Conservation (phyloP, 108 stramenopile species). For the Aurantiochytrium sp. region DNA sequence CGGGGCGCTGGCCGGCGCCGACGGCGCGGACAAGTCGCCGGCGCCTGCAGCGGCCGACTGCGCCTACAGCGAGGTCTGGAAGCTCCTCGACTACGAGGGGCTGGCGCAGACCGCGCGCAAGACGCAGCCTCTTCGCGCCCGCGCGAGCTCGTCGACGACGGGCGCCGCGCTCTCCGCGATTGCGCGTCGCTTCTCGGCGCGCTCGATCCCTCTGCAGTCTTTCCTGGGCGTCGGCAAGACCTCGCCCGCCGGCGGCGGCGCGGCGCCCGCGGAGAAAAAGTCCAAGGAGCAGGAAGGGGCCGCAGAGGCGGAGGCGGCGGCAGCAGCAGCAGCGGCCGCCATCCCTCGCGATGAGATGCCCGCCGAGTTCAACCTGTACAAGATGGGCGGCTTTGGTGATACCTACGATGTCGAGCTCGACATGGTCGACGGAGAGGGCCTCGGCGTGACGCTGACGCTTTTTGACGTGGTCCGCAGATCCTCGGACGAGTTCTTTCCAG, state of each 20-base stretch:
- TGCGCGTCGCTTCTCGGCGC: neutral
- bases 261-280: neutral
- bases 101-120: neutral
- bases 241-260: neutral
- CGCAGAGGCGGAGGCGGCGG: too few relatives aligned
- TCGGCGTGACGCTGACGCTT: neutral
- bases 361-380: neutral
- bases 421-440: constrained; percentile 6
- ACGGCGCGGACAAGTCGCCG: neutral
- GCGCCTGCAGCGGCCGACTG: neutral
- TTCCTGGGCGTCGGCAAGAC: neutral
- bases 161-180: neutral
- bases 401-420: neutral
- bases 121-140: neutral
- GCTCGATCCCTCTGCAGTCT: neutral
- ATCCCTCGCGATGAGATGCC: neutral
- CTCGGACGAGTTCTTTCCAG: neutral
- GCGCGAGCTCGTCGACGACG: neutral
- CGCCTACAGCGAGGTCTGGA: neutral
- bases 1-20: neutral
- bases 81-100: neutral
- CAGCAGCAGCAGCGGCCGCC: too few relatives aligned
- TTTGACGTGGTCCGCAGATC: neutral
- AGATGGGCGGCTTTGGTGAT: neutral
- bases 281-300: too few relatives aligned